A percentile compares a stretch with the other conserved stretches of the same genome.
Evolutionary conservation across 805 yeast species (phyloP).

Genomic region (Clavispora vitiphila): DNA sequence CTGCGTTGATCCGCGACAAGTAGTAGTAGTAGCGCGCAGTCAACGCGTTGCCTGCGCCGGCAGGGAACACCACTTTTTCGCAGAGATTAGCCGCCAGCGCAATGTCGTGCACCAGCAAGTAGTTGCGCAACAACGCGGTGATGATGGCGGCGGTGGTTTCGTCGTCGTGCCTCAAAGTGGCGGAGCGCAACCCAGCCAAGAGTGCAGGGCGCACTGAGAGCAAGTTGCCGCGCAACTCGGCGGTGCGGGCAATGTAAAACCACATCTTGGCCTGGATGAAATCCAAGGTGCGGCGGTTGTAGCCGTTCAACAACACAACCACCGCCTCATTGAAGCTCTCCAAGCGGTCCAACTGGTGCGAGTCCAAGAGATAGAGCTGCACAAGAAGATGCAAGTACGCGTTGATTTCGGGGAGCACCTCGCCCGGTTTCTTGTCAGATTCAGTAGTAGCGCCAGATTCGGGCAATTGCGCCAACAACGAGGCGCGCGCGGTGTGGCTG

Average conservation of each 20-base stretch:
- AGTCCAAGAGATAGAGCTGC: constrained; percentile 72
- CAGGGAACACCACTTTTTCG: constrained; percentile 85
- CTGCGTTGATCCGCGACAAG: constrained; percentile 82
- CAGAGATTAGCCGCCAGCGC: constrained; percentile 85
- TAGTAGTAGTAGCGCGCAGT: constrained; percentile 91
- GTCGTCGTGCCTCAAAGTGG: constrained; percentile 85
- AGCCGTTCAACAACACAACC: constrained; percentile 50
- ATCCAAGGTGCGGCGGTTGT: constrained; percentile 81
- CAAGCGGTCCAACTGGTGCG: constrained; percentile 43
- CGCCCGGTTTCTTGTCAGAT: constrained; percentile 17
- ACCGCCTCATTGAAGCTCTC: constrained; percentile 50
- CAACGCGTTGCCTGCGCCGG: constrained; percentile 75
- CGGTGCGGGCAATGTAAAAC: constrained; percentile 77
- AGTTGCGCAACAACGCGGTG: constrained; percentile 80
- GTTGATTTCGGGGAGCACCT: constrained; percentile 72
- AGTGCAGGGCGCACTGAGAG: constrained; percentile 63
- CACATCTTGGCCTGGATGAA: constrained; percentile 84
- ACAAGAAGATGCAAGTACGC: constrained; percentile 73
- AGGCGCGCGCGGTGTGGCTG: constrained; percentile 35
- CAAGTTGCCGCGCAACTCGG: constrained; percentile 55
- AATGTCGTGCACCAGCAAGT: constrained; percentile 71
- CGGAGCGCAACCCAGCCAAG: constrained; percentile 73
- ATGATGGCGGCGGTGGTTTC: constrained; percentile 88
- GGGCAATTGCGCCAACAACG: constrained; percentile 26
- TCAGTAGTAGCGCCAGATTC: constrained; percentile 24